phyloP scores from a whole-genome alignment of 106 monocot genomes.

The Xerophyta viscosa region DNA sequence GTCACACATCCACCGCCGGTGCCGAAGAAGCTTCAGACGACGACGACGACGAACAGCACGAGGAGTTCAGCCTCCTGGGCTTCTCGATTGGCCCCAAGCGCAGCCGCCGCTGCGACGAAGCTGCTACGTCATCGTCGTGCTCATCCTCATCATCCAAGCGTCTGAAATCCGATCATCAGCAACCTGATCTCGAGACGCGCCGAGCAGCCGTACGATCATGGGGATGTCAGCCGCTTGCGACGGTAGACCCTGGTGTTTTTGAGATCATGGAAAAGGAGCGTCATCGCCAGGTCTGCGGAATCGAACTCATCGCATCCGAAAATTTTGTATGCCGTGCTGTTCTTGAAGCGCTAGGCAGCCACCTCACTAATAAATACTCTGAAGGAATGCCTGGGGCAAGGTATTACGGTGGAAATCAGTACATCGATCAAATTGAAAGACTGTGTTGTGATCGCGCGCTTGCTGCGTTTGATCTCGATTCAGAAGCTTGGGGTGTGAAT shows the following conservation, averaged over 20 bases:
- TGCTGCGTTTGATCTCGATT: slow-evolving; percentile 61
- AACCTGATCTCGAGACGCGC: slow-evolving; percentile 48
- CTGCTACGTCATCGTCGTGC: slow-evolving; percentile 12
- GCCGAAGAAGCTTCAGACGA: slow-evolving; percentile 1
- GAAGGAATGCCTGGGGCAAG: slow-evolving; percentile 76
- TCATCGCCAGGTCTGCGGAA: slow-evolving; percentile 66
- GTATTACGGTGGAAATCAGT: slow-evolving; percentile 79
- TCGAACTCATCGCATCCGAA: slow-evolving; percentile 86
- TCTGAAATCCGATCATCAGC: not conserved
- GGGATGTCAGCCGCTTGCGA: slow-evolving; percentile 61
- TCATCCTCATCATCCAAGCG: slow-evolving; percentile 32
- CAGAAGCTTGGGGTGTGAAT: slow-evolving; percentile 80
- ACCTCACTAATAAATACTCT: slow-evolving; percentile 92
- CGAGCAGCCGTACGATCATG: slow-evolving; percentile 45
- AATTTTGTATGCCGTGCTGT: slow-evolving; percentile 88
- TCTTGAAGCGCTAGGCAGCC: slow-evolving; percentile 81
- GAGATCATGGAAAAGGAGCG: slow-evolving; percentile 82
- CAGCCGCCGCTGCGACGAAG: slow-evolving; percentile 16
- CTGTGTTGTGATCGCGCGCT: slow-evolving; percentile 67
- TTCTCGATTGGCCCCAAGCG: slow-evolving; percentile 39
- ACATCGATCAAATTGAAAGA: slow-evolving; percentile 80
- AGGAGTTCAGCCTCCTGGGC: slow-evolving; percentile 42
- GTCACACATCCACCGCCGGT: not conserved
- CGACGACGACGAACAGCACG: slow-evolving; percentile 18
- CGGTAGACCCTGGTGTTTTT: slow-evolving; percentile 60